Percentiles rank a stretch among this genome's conserved stretches.
Conservation (phyloP, 2,329 filamentous ascomycete species). For the Talaromyces sp. region DNA sequence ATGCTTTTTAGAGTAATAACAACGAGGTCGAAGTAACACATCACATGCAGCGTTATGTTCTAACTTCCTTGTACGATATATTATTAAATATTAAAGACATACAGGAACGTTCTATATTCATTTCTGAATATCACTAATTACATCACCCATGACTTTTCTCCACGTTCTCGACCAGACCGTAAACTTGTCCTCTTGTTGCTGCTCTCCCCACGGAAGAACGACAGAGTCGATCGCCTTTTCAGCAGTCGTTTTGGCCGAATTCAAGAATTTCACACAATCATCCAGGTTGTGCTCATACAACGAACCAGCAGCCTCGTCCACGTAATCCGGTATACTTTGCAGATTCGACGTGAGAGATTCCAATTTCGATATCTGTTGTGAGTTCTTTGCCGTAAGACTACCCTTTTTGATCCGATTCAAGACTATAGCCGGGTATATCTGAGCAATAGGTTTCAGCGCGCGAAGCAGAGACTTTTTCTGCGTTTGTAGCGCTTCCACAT, state of each 20-base stretch:
- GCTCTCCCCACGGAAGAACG: constrained; percentile 59
- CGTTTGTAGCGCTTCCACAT: constrained; percentile 34
- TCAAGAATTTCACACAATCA: constrained; percentile 32
- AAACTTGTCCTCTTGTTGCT: constrained; percentile 66
- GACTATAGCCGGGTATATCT: constrained; percentile 44
- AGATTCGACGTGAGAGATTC: constrained; percentile 35
- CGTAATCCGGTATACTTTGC: constrained; percentile 37
- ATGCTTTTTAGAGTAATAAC: neutral
- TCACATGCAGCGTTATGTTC: neutral
- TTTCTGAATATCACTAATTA: constrained; percentile 31
- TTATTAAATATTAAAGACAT: neutral
- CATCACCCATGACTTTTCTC: constrained; percentile 44
- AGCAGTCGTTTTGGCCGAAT: constrained; percentile 43
- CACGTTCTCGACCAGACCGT: constrained; percentile 67
- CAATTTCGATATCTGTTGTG: constrained; percentile 27
- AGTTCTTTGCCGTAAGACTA: constrained; percentile 21
- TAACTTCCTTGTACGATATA: neutral
- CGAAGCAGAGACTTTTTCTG: constrained; percentile 43
- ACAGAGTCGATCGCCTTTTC: constrained; percentile 68
- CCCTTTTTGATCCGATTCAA: constrained; percentile 40
- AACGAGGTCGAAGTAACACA: neutral
- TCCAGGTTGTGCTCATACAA: constrained; percentile 42
- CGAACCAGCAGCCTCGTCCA: constrained; percentile 46
- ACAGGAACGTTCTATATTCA: constrained; percentile 2
- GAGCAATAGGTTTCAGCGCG: constrained; percentile 41